Percentiles rank a stretch among this genome's conserved stretches.
These are phyloP conservation scores for Aspergillus sparsus DNA, from an alignment of 495 filamentous ascomycete genomes.

Conservation along the genomic window DNA sequence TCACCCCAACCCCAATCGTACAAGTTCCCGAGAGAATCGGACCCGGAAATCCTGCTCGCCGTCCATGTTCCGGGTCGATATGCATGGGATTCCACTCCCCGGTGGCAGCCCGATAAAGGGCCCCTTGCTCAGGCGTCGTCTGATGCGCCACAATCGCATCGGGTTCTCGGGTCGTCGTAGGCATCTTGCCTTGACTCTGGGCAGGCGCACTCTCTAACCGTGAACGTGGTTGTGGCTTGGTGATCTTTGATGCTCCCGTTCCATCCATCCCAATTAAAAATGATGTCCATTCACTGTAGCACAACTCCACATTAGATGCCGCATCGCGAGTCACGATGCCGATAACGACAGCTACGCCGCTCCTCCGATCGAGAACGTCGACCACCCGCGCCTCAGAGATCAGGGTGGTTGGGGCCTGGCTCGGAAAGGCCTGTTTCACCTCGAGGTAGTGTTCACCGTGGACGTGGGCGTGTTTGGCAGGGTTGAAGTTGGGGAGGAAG, in stretches of 20 bases:
- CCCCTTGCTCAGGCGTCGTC: conserved; percentile 7
- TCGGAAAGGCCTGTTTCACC: neutral
- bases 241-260: neutral
- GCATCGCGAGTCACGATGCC: neutral
- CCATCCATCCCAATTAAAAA: conserved; percentile 9
- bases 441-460: conserved; percentile 8
- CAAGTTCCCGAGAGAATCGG: conserved; percentile 13
- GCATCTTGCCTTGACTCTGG: neutral
- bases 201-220: neutral
- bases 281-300: conserved; percentile 15
- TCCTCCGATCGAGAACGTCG: conserved; percentile 1
- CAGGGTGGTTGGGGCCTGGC: neutral
- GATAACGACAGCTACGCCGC: neutral
- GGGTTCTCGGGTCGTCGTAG: neutral
- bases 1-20: conserved; percentile 12
- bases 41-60: conserved; percentile 7
- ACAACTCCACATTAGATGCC: neutral
- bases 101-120: conserved; percentile 8
- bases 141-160: neutral
- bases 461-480: neutral
- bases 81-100: conserved; percentile 15
- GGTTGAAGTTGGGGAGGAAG: conserved; percentile 1
- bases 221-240: neutral
- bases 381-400: neutral
- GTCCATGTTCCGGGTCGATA: conserved; percentile 7